Evolutionary conservation across 228 moss, liverwort and hornwort species (phyloP).

Genomic region (Sphagnum fallax): DNA sequence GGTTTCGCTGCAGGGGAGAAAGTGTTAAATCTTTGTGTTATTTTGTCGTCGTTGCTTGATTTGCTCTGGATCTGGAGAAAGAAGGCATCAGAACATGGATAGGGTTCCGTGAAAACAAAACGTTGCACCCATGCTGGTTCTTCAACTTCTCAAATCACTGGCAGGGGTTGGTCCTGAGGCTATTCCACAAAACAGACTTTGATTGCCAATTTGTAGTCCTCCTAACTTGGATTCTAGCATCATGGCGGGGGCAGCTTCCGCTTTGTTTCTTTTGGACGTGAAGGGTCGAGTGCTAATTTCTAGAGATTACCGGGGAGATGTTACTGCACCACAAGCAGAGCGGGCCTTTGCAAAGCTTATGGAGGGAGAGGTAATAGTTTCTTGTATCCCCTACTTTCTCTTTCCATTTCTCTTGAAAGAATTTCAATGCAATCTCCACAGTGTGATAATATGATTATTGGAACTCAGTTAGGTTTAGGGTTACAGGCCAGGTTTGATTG

Average conservation of each 20-base stretch:
- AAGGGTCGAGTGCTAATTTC: constrained; percentile 70
- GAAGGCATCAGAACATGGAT: too few relatives aligned
- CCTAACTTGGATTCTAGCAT: constrained; percentile 5
- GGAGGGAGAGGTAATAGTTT: constrained; percentile 57
- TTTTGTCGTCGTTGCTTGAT: too few relatives aligned
- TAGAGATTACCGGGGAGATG: constrained; percentile 69
- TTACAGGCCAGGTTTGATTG: too few relatives aligned
- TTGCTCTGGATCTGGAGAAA: too few relatives aligned
- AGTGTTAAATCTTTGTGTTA: too few relatives aligned
- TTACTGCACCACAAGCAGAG: constrained; percentile 68
- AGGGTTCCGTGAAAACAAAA: too few relatives aligned
- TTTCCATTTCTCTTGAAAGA: too few relatives aligned
- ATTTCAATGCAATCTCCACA: too few relatives aligned
- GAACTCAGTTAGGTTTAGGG: too few relatives aligned
- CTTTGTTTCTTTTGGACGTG: constrained; percentile 69
- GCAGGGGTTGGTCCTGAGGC: constrained; percentile 64
- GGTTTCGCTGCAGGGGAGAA: too few relatives aligned
- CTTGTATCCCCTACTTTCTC: background rate
- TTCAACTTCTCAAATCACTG: constrained; percentile 84
- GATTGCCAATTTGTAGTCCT: too few relatives aligned
- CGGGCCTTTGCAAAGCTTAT: constrained; percentile 63
- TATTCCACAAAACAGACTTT: constrained; percentile 4
- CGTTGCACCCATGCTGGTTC: constrained; percentile 84
- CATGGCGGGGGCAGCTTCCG: constrained; percentile 71
- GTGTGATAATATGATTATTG: too few relatives aligned